These are phyloP conservation scores for Escallonia herrerae DNA, from an alignment of 129 eudicot species.

Conservation along the genomic window DNA sequence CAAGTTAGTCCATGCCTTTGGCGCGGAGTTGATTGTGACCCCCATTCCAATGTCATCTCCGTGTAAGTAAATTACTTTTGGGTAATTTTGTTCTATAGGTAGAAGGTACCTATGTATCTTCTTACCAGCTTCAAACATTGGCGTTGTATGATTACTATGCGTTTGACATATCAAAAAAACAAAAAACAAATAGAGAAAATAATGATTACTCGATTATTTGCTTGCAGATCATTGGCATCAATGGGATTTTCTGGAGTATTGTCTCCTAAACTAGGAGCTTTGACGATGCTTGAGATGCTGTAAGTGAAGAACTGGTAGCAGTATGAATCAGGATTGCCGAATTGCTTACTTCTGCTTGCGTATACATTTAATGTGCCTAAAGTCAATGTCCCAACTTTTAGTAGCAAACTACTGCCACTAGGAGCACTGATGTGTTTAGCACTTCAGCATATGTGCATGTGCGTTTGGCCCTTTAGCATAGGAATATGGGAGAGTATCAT, in stretches of 20 bases:
- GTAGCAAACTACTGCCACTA: neutral
- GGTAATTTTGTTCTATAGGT: neutral
- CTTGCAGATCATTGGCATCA: conserved; percentile 65
- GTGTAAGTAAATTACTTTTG: conserved; percentile 37
- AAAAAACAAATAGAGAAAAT: no score
- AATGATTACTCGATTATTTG: conserved; percentile 2
- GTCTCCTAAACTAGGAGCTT: conserved; percentile 54
- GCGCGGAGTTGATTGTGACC: conserved; percentile 72
- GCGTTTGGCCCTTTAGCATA: no score
- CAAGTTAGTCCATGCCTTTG: conserved; percentile 93
- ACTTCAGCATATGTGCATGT: no score
- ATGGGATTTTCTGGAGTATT: conserved; percentile 74
- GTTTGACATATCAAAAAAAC: no score
- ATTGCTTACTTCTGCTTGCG: neutral
- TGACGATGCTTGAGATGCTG: conserved; percentile 58
- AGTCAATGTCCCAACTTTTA: neutral
- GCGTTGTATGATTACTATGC: no score
- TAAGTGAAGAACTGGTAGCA: conserved; percentile 27
- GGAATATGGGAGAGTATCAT: no score
- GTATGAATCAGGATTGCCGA: conserved; percentile 1
- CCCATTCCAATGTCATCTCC: conserved; percentile 38
- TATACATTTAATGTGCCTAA: conserved; percentile 9
- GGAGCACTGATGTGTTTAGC: neutral
- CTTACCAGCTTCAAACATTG: neutral
- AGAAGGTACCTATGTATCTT: neutral